Evolutionary conservation across 805 yeast genomes (phyloP).

Genomic region (Ogataea haglerorum): DNA sequence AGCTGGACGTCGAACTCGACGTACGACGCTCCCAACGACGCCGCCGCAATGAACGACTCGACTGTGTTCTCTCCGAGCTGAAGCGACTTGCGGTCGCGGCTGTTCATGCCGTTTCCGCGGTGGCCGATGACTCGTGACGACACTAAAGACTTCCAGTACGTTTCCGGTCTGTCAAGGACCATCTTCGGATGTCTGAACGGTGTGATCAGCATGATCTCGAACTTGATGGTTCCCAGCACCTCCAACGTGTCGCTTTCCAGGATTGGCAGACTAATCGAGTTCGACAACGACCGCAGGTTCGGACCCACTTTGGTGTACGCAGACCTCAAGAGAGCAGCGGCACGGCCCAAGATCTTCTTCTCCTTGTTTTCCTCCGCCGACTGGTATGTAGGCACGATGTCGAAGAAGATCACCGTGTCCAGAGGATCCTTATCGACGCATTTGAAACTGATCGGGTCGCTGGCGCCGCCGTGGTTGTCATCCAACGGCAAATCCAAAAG

Average conservation of each 20-base stretch:
- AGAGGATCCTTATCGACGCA: conserved; percentile 46
- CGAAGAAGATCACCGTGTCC: conserved; percentile 67
- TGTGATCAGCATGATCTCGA: conserved; percentile 67
- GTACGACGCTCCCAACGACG: conserved; percentile 92
- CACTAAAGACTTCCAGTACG: conserved; percentile 88
- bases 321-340: conserved; percentile 66
- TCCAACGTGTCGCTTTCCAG: conserved; percentile 69
- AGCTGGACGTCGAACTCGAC: conserved; percentile 96
- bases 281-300: conserved; percentile 62
- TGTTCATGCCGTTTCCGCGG: conserved; percentile 90
- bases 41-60: conserved; percentile 93
- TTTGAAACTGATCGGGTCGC: conserved; percentile 73
- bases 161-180: conserved; percentile 63
- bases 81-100: conserved; percentile 63
- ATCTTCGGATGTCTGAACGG: conserved; percentile 72
- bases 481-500: conserved; percentile 79
- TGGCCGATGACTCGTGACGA: conserved; percentile 93
- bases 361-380: conserved; percentile 21
- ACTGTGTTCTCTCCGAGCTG: conserved; percentile 95
- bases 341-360: conserved; percentile 70
- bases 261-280: conserved; percentile 68
- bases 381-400: conserved; percentile 85
- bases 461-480: conserved; percentile 64
- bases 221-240: conserved; percentile 70
- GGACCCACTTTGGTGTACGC: conserved; percentile 66